Evolutionary conservation across 1,139 yeast genomes (phyloP).

Genomic region (Groenewaldozyma auringiensis): DNA sequence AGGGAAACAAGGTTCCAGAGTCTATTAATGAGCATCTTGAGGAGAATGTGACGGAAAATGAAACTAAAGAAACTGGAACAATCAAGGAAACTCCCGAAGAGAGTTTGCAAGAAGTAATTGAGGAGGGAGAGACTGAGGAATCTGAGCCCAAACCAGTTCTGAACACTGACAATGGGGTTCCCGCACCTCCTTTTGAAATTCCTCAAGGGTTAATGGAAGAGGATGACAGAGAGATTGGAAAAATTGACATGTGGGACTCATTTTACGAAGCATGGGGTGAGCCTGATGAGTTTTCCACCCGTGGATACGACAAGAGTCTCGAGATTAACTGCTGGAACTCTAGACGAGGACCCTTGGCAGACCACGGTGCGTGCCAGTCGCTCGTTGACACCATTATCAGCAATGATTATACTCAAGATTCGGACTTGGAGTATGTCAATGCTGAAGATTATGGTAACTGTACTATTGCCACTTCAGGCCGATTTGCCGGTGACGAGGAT

Average conservation of each 20-base stretch:
- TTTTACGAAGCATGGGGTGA: conserved; percentile 3
- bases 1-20: no score
- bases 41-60: no score
- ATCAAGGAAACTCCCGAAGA: neutral
- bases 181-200: neutral
- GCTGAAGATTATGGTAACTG: neutral
- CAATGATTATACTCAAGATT: neutral
- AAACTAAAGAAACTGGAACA: neutral
- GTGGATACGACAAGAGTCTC: conserved; percentile 2
- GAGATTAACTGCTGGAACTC: conserved; percentile 3
- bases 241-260: conserved; percentile 1
- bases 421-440: neutral
- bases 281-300: conserved; percentile 2
- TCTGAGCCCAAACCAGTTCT: neutral
- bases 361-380: neutral
- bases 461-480: neutral
- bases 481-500: neutral
- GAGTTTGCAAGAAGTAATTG: neutral
- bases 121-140: neutral
- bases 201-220: neutral
- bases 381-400: neutral
- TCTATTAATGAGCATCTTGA: no score
- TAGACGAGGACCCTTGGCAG: neutral
- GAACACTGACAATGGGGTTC: neutral
- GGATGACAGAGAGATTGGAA: neutral